Evolutionary conservation across 1,284 basidiomycete genomes (phyloP).

Genomic region (Rhizopogon parksii): DNA sequence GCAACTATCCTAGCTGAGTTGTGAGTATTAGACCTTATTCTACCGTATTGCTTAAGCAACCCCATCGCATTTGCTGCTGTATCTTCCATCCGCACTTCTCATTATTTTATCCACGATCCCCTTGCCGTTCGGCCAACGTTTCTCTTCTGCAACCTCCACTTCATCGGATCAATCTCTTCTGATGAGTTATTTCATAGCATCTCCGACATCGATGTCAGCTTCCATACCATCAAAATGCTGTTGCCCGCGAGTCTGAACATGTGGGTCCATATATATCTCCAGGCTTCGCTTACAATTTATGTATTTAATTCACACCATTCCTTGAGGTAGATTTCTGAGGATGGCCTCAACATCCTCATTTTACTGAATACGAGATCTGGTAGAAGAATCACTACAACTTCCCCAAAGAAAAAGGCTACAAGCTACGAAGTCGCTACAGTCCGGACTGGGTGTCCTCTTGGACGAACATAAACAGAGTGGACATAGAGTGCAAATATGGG

Average conservation of each 20-base stretch:
- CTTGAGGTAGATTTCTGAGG: neutral
- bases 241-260: neutral
- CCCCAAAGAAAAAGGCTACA: conserved; percentile 20
- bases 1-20: too few relatives aligned
- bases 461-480: conserved; percentile 3
- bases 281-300: neutral
- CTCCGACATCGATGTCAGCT: too few relatives aligned
- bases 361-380: conserved; percentile 5
- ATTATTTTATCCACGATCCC: too few relatives aligned
- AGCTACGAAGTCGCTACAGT: conserved; percentile 20
- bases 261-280: neutral
- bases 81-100: too few relatives aligned
- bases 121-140: too few relatives aligned
- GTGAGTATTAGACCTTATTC: too few relatives aligned
- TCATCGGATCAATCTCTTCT: too few relatives aligned
- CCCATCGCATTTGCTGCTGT: too few relatives aligned
- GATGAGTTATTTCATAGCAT: too few relatives aligned
- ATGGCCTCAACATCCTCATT: neutral
- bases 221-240: too few relatives aligned
- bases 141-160: too few relatives aligned
- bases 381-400: conserved; percentile 13
- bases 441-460: conserved; percentile 25
- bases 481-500: conserved; percentile 6
- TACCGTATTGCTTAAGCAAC: too few relatives aligned
- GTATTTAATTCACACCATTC: neutral